Base-by-base conservation (phyloP, 306 rosid genomes). In the Astragalus membranaceus region DNA sequence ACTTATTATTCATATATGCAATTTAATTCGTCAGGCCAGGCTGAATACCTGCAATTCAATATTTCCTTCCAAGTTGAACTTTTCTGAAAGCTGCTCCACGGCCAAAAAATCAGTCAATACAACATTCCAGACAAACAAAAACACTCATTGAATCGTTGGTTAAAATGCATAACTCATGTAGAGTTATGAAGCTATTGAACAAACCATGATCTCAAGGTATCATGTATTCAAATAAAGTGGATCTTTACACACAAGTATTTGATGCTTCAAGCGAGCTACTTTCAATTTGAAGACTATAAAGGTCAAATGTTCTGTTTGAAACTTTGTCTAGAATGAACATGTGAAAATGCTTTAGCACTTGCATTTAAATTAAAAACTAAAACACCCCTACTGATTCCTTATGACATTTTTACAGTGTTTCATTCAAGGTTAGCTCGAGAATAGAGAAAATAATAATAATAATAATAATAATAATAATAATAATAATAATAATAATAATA, bases 31-130 rank as follows among this genome's bases (percentile, higher is more conserved):
- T 17, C 54, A 12, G 52, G 43, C 47, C 70, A 59, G 50, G 23
- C 58, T 63, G 59, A 39, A 67, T 86, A 94, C 99, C 97, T 91
- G 95, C 82, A 94, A 77, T 68, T 94, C 97, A 80, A 68, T 79
- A 62, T 87, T 87, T 67, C 87, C 95, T 23, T 82, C 99, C 39
- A 94, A 95, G 66, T 80, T 89, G 95, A 88, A 94, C 78, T 65
- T 88, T 70, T 82, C 85, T 12, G 88, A 84, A 71, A 86, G 80
- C 96, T 94, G 88, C 59, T 10, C 33, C 47, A 48, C 44, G 15
- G 39, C 54, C 17, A 72, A 84, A 85, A 83, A 71, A 17, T 16
- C 36, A 44, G 82, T 79, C 73, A 82, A 76, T 60, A 64, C 30
- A 59, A n/a, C 20, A 67, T 37, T 78, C 49, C 20, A 72, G 29